A percentile compares a stretch with the other conserved stretches of the same genome.
Evolutionary conservation across 2,329 filamentous ascomycete genomes (phyloP).

Genomic region (Beauveria sp.): DNA sequence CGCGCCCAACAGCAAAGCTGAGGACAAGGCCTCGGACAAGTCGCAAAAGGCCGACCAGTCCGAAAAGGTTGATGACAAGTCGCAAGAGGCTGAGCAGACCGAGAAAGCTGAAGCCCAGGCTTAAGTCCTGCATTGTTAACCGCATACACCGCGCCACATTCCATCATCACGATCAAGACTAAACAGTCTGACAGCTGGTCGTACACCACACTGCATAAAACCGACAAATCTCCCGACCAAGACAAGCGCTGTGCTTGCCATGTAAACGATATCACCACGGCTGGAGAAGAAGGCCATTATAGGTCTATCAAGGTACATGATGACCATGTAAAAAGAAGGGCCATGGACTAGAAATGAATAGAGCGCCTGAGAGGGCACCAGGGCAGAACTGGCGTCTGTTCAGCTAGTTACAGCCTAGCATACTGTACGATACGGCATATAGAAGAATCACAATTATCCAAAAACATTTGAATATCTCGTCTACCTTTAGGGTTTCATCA

Average conservation of each 20-base stretch:
- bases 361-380: not conserved
- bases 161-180: not conserved
- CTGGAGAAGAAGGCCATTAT: not conserved
- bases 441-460: not conserved
- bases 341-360: not conserved
- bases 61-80: not conserved
- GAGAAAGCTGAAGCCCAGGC: not conserved
- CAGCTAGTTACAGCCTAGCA: not conserved
- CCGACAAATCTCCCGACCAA: conserved; percentile 4
- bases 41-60: not conserved
- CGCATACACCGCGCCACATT: not conserved
- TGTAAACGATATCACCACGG: not conserved
- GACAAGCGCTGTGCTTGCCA: not conserved
- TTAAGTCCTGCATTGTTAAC: not conserved
- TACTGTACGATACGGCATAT: not conserved
- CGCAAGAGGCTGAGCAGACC: not conserved
- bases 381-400: not conserved
- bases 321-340: not conserved
- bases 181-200: not conserved
- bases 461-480: not conserved
- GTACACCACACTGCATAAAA: not conserved
- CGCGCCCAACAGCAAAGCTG: not conserved
- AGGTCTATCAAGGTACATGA: not conserved
- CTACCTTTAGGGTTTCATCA: not conserved
- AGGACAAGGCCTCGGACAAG: not conserved